These are phyloP conservation scores for Rosa lucieae DNA, from an alignment of 306 rosid species.

Conservation along the genomic window DNA sequence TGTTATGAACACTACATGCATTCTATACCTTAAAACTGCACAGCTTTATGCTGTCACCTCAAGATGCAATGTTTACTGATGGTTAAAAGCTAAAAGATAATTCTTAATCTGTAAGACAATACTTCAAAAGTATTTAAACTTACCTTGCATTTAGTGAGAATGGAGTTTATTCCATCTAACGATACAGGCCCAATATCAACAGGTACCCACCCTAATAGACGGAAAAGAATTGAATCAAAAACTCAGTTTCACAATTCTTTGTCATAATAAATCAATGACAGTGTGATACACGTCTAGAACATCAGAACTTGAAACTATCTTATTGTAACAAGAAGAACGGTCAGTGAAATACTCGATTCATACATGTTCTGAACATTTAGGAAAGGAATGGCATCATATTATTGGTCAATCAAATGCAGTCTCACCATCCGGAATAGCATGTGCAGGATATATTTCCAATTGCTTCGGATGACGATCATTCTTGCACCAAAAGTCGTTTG, in stretches of 20 bases:
- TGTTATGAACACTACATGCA: background rate
- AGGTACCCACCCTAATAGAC: constrained; percentile 72
- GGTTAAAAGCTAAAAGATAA: background rate
- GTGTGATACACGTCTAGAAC: background rate
- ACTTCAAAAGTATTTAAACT: background rate
- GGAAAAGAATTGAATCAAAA: constrained; percentile 15
- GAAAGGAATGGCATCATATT: constrained; percentile 2
- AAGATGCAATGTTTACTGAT: too few relatives aligned
- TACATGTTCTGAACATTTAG: background rate
- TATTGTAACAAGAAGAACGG: background rate
- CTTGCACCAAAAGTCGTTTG: constrained; percentile 83
- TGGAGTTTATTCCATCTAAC: constrained; percentile 55
- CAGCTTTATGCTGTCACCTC: background rate
- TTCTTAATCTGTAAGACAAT: background rate
- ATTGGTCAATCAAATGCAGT: constrained; percentile 7
- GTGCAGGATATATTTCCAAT: constrained; percentile 56
- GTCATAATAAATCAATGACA: constrained; percentile 5
- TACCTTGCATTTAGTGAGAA: constrained; percentile 70
- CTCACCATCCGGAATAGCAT: constrained; percentile 70
- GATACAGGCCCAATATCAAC: constrained; percentile 81
- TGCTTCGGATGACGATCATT: constrained; percentile 44
- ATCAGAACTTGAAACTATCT: background rate
- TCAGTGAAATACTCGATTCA: constrained; percentile 3
- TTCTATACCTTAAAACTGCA: background rate
- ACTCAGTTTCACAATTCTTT: background rate